Evolutionary conservation across 2,329 filamentous ascomycete genomes (phyloP), one percentile per base, ranked within the genome.

Genomic region (Podosphaera xanthii): DNA sequence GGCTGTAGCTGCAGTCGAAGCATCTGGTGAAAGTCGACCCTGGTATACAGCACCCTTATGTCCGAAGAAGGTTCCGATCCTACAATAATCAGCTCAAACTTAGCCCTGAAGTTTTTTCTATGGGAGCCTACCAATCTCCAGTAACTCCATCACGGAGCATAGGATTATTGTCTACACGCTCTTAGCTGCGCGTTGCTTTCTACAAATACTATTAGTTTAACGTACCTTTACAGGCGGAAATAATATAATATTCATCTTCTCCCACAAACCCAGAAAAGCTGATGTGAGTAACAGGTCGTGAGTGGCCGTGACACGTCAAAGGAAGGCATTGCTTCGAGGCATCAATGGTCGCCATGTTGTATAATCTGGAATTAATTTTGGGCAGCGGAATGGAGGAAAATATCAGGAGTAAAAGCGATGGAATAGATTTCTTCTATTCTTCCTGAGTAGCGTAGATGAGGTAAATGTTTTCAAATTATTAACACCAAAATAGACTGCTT

Each of bases 31-130:
- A 42, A 98, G 77, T 66, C 90, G 82, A 59, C 90, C 87, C 74
- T 96, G 90, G 89, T 92, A 98, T 61, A 97, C 91, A 44, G 92
- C 92, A 63, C 92, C 92, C 73, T 98, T 97, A 75, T 98, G 92
- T 48, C 92, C 92, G 67, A 98, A 84, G 70, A 97, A 97, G 44
- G 92, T 97, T 56, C 92, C 92, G 66, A 97, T 97, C 87, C 79
- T 81, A 60, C 10, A 42, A 60, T 6, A 62, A 54, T 66, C 64
- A 67, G 60, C 58, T 65, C 55, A 9, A 33, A 35, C 30, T 35
- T 36, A 35, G 33, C 36, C 34, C 31, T 58, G 30, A 53, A 44
- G 34, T n/a, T 35, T 3, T n/a, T 9, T 54, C 40, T 42, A 40
- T 59, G 22, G 55, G 14, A 55, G 65, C 76, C 61, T 75, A 86